These are phyloP conservation scores for Ambrosia artemisiifolia DNA, from an alignment of 129 eudicot genomes.

Conservation along the genomic window DNA sequence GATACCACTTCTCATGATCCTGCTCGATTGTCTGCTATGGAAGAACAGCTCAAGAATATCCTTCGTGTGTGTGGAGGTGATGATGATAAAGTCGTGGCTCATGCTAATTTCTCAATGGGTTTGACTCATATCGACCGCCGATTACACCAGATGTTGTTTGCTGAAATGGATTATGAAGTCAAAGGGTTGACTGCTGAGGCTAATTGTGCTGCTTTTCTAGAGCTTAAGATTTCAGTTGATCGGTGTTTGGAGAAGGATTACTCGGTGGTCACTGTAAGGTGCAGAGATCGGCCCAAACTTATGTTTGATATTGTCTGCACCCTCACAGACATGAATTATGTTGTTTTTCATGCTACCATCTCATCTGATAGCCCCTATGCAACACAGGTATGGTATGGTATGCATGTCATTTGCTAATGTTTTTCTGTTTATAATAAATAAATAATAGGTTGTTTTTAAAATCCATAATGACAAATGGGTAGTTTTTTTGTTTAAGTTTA, in stretches of 20 bases:
- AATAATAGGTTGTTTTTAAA: neutral
- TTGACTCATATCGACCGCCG: constrained; percentile 79
- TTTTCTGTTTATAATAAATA: neutral
- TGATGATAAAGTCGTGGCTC: constrained; percentile 50
- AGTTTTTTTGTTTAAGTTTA: too few relatives aligned
- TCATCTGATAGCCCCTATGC: constrained; percentile 77
- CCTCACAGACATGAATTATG: constrained; percentile 90
- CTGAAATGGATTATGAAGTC: constrained; percentile 81
- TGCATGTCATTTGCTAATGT: neutral
- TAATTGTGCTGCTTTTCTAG: constrained; percentile 36
- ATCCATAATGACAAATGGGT: neutral
- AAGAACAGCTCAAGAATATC: constrained; percentile 75
- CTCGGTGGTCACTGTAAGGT: constrained; percentile 67
- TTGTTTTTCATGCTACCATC: constrained; percentile 87
- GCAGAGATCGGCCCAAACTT: constrained; percentile 81
- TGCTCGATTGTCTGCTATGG: constrained; percentile 56
- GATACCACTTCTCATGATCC: constrained; percentile 53
- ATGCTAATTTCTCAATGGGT: constrained; percentile 59
- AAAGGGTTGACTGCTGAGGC: constrained; percentile 23
- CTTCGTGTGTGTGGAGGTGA: constrained; percentile 59
- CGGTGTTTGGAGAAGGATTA: constrained; percentile 77
- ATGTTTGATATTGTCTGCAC: constrained; percentile 98
- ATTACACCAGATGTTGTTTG: constrained; percentile 90
- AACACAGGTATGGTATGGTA: constrained; percentile 78
- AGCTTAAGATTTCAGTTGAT: constrained; percentile 59